Evolutionary conservation across 139 green algal species (phyloP), one percentile per base, ranked within the genome.

Genomic region (Chlamydomonas applanata): DNA sequence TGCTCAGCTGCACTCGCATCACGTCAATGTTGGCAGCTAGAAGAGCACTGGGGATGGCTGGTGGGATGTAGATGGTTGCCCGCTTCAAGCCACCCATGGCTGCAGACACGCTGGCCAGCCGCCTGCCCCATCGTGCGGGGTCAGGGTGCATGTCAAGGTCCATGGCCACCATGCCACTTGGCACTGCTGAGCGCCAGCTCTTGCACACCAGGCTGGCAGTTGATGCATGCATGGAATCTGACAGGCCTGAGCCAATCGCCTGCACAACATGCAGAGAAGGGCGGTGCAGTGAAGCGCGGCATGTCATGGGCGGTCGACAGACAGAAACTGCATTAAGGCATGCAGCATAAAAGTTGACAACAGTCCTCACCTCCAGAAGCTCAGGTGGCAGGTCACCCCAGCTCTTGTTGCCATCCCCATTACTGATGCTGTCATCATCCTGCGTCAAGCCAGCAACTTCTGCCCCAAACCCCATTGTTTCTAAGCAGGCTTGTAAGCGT

Each of bases 141-240:
- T 77, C 72, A 30, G 30, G 61, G 60, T 77, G 72, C 72, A 77
- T 77, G 44, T 77, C 72, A 22, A 77, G 13, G 45, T 77, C 72
- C 72, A 77, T 77, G 72, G 24, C 20, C 4, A 32, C 52, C 60
- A 77, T 11, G 46, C 72, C 72, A 64, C 29, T 7, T 24, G 33
- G 54, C 0, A 77, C 71, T 4, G 24, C 70, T 22, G 45, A 29
- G 20, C 30, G 49, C 72, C 72, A 77, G 0, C 53, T 46, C 33
- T 77, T 77, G 72, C 72, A 77, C 2, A 77, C 72, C 40, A 77
- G 27, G 0, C 44, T 24, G 0, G 72, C 72, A 14, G 46, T 71
- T 1, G 49, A 46, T 3, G 71, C 36, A 25, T 77, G 72, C 7
- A 60, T 49, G 1, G 59, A 61, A 3, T 77, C 72, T n/a, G 60